Evolutionary conservation across 108 stramenopile genomes (phyloP).

Genomic region (Pseudonitzschia pungens): DNA sequence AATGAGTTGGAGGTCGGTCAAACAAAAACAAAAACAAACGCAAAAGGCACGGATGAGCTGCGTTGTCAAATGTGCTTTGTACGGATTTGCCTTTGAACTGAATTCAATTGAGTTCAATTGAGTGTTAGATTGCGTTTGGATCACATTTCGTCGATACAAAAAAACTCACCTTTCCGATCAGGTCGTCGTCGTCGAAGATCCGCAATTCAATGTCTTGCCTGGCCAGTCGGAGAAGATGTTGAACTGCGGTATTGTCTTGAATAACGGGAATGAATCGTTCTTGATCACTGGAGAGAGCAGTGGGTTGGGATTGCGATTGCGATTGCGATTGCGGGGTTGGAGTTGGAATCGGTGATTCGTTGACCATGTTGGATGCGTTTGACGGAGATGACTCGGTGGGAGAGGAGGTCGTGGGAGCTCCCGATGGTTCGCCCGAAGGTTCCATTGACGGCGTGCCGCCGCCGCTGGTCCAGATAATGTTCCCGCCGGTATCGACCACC

Average conservation of each 20-base stretch:
- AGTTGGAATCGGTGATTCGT: not conserved
- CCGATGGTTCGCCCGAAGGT: not conserved
- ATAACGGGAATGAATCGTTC: not conserved
- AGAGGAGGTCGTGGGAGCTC: not conserved
- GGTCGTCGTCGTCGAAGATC: not conserved
- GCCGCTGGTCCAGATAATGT: too few relatives aligned
- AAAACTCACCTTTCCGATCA: conserved; percentile 12
- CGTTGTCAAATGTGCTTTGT: too few relatives aligned
- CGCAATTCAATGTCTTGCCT: not conserved
- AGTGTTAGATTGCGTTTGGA: not conserved
- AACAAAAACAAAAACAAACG: not conserved
- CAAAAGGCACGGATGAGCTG: too few relatives aligned
- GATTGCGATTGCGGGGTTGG: not conserved
- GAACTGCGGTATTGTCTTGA: not conserved
- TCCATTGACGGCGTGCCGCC: too few relatives aligned
- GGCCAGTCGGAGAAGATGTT: not conserved
- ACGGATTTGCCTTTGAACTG: too few relatives aligned
- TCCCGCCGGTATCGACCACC: too few relatives aligned
- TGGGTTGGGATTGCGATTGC: too few relatives aligned
- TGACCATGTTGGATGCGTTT: too few relatives aligned
- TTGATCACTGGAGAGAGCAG: not conserved
- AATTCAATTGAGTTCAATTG: not conserved
- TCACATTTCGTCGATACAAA: not conserved
- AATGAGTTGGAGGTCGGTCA: not conserved
- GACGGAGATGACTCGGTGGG: not conserved